Conservation (phyloP, 1,284 basidiomycete species). For the Ceratobasidium sp. region DNA sequence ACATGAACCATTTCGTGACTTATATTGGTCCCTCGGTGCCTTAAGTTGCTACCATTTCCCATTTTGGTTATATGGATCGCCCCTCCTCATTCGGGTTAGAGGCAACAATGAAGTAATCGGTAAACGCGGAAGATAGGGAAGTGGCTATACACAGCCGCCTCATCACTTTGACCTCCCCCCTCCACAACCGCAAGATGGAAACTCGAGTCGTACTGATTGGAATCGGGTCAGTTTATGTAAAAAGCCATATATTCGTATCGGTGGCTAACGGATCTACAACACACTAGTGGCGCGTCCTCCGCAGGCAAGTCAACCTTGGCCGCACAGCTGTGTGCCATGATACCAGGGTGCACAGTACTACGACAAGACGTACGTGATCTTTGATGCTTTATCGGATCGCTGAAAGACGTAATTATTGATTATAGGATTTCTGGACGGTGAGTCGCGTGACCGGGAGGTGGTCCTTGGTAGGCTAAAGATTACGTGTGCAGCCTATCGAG, state of each 20-base stretch:
- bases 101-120: too few species aligned
- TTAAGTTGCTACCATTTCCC: too few species aligned
- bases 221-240: too few species aligned
- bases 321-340: constrained; percentile 81
- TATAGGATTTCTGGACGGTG: constrained; percentile 81
- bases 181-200: background rate
- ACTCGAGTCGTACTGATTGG: constrained; percentile 1
- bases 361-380: constrained; percentile 82
- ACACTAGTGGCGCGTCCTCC: constrained; percentile 74
- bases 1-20: too few species aligned
- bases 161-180: background rate
- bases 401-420: too few species aligned
- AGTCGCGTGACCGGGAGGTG: constrained; percentile 45
- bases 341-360: constrained; percentile 81
- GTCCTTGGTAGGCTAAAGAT: background rate
- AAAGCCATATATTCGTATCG: too few species aligned
- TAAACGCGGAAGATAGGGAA: too few species aligned
- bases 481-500: constrained; percentile 71
- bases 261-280: background rate
- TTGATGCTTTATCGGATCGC: background rate
- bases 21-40: too few species aligned
- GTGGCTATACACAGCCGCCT: background rate
- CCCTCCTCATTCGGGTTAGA: too few species aligned
- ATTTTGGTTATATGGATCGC: too few species aligned
- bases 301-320: constrained; percentile 95